Evolutionary conservation across 257 asterid species (phyloP).

Genomic region (Scutellaria barbata): DNA sequence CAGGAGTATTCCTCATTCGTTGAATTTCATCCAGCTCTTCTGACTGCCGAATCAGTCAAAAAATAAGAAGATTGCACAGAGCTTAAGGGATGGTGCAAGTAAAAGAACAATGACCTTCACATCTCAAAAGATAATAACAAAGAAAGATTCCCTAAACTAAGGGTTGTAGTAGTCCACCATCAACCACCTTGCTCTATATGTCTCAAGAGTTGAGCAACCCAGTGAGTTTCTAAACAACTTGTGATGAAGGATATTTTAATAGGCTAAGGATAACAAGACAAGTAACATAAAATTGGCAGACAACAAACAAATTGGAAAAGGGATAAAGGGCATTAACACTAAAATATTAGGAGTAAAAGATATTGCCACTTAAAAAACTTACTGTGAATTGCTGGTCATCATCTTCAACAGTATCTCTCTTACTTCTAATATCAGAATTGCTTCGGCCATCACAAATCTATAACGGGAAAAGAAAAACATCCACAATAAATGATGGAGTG

Average conservation of each 20-base stretch:
- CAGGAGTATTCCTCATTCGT: conserved; percentile 74
- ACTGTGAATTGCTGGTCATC: conserved; percentile 73
- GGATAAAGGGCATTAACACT: neutral
- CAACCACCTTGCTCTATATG: neutral
- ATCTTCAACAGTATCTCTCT: conserved; percentile 80
- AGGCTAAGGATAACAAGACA: neutral
- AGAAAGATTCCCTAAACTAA: neutral
- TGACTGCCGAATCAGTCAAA: conserved; percentile 50
- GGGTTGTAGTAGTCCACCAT: neutral
- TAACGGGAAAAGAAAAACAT: conserved; percentile 21
- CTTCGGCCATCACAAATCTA: conserved; percentile 90
- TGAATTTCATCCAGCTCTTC: conserved; percentile 78
- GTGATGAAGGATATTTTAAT: neutral
- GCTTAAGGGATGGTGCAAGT: conserved; percentile 6
- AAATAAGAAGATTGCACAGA: conserved; percentile 20
- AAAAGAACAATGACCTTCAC: neutral
- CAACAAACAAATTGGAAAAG: neutral
- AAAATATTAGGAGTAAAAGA: neutral
- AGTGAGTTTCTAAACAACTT: neutral
- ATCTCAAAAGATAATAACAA: neutral
- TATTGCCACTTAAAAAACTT: conserved; percentile 35
- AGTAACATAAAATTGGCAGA: conserved; percentile 4
- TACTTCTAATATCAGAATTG: conserved; percentile 67
- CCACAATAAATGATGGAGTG: conserved; percentile 13
- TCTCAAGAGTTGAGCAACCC: conserved; percentile 5